These are phyloP conservation scores for Colletotrichum sojae DNA, from an alignment of 2,329 filamentous ascomycete species.

Conservation along the genomic window DNA sequence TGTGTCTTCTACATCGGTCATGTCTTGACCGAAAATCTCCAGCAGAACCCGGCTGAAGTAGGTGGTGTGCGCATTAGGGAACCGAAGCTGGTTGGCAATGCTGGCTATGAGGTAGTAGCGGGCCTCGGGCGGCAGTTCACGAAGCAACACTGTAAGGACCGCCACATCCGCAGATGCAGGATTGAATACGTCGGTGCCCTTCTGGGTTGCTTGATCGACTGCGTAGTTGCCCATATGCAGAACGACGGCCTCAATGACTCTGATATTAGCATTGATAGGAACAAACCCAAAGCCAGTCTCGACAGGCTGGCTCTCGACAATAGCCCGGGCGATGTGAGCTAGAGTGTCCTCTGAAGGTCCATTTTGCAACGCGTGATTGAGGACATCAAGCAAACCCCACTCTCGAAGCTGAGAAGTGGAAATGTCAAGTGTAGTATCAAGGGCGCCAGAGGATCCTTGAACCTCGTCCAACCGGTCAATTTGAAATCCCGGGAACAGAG, in stretches of 20 bases:
- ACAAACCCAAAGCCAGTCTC: slow-evolving; percentile 77
- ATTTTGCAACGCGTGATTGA: slow-evolving; percentile 71
- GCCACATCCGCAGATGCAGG: slow-evolving; percentile 76
- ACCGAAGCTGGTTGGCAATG: slow-evolving; percentile 93
- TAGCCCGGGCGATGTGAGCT: slow-evolving; percentile 81
- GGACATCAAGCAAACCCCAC: slow-evolving; percentile 70
- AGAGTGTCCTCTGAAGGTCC: slow-evolving; percentile 80
- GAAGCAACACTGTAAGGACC: slow-evolving; percentile 82
- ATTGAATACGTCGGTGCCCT: slow-evolving; percentile 75
- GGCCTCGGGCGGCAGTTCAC: slow-evolving; percentile 81
- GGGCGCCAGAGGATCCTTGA: slow-evolving; percentile 75
- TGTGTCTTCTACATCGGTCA: slow-evolving; percentile 79
- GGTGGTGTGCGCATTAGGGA: slow-evolving; percentile 89
- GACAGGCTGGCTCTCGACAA: slow-evolving; percentile 71
- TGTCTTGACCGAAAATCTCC: slow-evolving; percentile 85
- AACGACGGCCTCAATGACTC: slow-evolving; percentile 85
- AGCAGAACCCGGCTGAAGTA: slow-evolving; percentile 92
- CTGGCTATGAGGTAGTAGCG: slow-evolving; percentile 88
- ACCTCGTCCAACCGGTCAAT: slow-evolving; percentile 83
- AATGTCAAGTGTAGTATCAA: slow-evolving; percentile 63
- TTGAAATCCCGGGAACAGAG: slow-evolving; percentile 80
- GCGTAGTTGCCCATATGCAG: slow-evolving; percentile 84
- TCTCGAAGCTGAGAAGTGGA: slow-evolving; percentile 68
- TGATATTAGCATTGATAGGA: slow-evolving; percentile 76
- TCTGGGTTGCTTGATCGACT: slow-evolving; percentile 70